These are phyloP conservation scores for Flaveria sonorensis DNA, from an alignment of 129 eudicot species.

Conservation along the genomic window DNA sequence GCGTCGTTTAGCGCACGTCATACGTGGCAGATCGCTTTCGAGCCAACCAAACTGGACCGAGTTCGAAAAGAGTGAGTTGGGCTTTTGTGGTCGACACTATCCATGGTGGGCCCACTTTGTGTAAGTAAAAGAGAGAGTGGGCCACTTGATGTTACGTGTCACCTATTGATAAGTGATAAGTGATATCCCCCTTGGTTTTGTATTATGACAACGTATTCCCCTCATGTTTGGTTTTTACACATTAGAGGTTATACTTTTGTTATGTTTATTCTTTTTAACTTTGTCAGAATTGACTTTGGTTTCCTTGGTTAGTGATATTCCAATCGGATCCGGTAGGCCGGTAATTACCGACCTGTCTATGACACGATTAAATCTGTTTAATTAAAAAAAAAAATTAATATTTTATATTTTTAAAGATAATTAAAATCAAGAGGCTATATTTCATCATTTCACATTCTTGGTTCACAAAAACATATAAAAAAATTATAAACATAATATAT, in stretches of 20 bases:
- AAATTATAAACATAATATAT: no score
- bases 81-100: slow-evolving; percentile 27
- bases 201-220: background rate
- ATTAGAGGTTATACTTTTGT: background rate
- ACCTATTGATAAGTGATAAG: background rate
- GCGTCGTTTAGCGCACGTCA: slow-evolving; percentile 29
- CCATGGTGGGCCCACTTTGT: slow-evolving; percentile 21
- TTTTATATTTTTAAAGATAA: no score
- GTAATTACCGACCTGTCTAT: no score
- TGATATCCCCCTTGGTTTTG: background rate
- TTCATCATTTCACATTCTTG: no score
- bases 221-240: background rate
- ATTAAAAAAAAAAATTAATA: no score
- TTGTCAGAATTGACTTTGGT: background rate
- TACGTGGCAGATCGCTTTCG: slow-evolving; percentile 39
- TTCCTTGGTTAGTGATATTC: background rate
- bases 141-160: slow-evolving; percentile 34
- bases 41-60: slow-evolving; percentile 44
- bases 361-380: no score
- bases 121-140: slow-evolving; percentile 27
- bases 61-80: slow-evolving; percentile 36
- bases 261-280: no score
- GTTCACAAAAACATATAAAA: no score
- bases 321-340: no score
- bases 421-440: no score